Evolutionary conservation across 441 rosid species (phyloP), one percentile per base, ranked within the genome.

Genomic region (Pelargonium australe): DNA sequence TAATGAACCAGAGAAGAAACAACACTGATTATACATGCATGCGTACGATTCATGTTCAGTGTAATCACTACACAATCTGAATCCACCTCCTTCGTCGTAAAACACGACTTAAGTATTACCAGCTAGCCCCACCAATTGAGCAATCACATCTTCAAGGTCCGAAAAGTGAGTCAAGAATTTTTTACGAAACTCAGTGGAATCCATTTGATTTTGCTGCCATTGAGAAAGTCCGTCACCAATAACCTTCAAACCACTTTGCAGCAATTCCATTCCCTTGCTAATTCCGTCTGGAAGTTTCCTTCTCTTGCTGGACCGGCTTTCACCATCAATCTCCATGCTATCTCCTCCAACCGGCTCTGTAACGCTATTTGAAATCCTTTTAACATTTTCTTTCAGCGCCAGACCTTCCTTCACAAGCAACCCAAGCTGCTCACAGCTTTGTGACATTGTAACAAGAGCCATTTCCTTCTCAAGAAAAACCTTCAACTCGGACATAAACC

Each of bases 211-310:
- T 70, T 82, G 80, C 72, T 80, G 85, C 92, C 92, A 79, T 65
- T 82, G 85, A 49, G 81, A 83, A 70, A 94, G 82, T 44, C 94
- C 81, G 45, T 82, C 87, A 51, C 85, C 79, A 6, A 91, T 79
- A 51, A 75, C 82, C 82, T 85, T 87, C 84, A 94, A 58, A 11
- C 99, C 97, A 65, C 76, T 84, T 81, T 88, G 89, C 63, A 94
- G 75, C 71, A 91, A 67, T 71, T 88, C 90, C 70, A 94, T 77
- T 72, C 99, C 97, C 75, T 74, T 82, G 72, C 84, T 66, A 58
- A 91, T 85, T 75, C 84, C 92, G 73, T 82, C 91, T 17, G 95
- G 96, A 68, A 94, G 80, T 72, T 87, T 94, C 81, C 96, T 86
- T 85, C 81, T 87, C 86, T 89, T 94, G 74, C 75, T 85, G 37